Conservation (phyloP, 306 rosid genomes). For the barrel medic (Medicago truncatula) region DNA sequence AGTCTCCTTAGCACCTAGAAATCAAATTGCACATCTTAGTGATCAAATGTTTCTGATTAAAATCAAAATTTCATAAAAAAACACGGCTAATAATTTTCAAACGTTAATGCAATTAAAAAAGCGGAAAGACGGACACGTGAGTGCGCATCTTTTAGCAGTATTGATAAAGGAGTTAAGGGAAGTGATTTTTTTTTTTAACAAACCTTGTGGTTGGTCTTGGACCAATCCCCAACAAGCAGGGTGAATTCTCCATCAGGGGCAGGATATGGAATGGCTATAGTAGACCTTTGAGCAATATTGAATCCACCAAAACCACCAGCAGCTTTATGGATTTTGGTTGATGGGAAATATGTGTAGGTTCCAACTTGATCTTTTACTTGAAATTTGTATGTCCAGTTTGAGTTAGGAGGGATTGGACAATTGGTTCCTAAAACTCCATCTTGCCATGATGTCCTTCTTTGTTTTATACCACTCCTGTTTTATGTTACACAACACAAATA, state of each 20-base stretch:
- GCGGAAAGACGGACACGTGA: no score
- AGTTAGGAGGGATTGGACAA: slow-evolving; percentile 82
- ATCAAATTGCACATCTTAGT: background rate
- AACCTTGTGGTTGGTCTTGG: slow-evolving; percentile 65
- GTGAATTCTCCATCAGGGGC: slow-evolving; percentile 65
- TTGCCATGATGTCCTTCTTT: slow-evolving; percentile 79
- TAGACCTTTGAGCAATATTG: slow-evolving; percentile 66
- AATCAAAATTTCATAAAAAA: no score
- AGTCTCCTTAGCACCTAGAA: slow-evolving; percentile 55
- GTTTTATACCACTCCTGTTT: slow-evolving; percentile 81
- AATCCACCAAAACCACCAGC: slow-evolving; percentile 83
- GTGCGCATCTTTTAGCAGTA: no score
- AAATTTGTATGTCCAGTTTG: slow-evolving; percentile 87
- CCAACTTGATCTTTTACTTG: slow-evolving; percentile 90
- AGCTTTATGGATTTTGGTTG: slow-evolving; percentile 71
- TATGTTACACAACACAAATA: background rate
- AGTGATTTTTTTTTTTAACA: background rate
- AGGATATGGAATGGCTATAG: slow-evolving; percentile 72
- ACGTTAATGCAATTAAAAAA: no score
- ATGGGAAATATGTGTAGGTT: slow-evolving; percentile 73
- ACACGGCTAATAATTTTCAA: no score
- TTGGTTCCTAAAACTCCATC: slow-evolving; percentile 91
- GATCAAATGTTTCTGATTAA: background rate
- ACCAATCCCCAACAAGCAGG: slow-evolving; percentile 79
- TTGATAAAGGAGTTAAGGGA: background rate